Base-by-base conservation (phyloP, 805 yeast genomes). In the Spathaspora arborariae region DNA sequence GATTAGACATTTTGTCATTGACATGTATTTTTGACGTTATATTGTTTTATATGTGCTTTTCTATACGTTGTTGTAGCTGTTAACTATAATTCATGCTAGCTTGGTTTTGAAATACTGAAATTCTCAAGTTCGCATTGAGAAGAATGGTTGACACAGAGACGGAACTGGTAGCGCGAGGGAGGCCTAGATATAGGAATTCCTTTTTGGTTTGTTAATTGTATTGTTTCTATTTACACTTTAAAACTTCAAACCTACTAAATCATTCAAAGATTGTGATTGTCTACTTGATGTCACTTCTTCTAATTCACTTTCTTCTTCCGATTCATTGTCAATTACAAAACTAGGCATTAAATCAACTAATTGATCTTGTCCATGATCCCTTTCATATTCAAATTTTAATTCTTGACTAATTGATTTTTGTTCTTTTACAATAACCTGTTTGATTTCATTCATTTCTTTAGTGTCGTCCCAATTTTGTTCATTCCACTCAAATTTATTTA, bases 401-500 rank as follows among this genome's bases (percentile, higher is more conserved):
- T 46, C 43, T 13, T 45, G 26, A 11, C 52, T 54, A 43, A 60
- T 59, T 8, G 39, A 26, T 26, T 42, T 42, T 44, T 60, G 64
- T 42, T 59, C 61, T 7, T 45, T 38, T 2, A 57, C 35, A 8
- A 61, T 44, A 5, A 53, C 53, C 18, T 43, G 26, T 39, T 46
- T 42, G 10, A 59, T 52, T 15, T 47, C 20, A 13, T 35, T 42
- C 11, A 45, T 41, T 20, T 54, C 37, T 11, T 33, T 27, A 9
- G 37, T 45, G 19, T 50, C 52, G 7, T 51, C 51, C 24, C 48
- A 54, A 16, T 53, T 53, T 7, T 47, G 49, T 7, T 26, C 40
- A 4, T 13, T 45, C 2, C 36, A 51, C 9, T 22, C 37, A 41
- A 59, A 62, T 35, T 57, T 62, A 52, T 87, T 87, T 39, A 70